Percentiles rank a stretch among this genome's conserved stretches.
phyloP scores from a whole-genome alignment of 2,329 filamentous ascomycete species.

The Alternaria sp. region DNA sequence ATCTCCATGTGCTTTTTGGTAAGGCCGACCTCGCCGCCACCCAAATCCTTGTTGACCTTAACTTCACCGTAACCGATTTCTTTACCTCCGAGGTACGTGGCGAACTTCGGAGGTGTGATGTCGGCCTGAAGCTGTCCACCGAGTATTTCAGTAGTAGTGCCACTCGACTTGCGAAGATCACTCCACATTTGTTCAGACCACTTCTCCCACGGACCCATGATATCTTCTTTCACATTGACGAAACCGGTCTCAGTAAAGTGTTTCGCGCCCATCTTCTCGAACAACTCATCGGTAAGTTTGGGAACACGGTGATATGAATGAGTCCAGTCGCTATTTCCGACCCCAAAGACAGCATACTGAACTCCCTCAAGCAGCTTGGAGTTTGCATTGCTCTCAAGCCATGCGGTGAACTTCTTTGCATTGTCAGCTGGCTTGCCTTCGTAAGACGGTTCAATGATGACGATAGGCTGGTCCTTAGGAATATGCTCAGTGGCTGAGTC shows the following conservation, averaged over 20 bases:
- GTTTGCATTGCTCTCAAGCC: conserved; percentile 66
- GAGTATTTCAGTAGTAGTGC: conserved; percentile 11
- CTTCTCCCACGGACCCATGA: conserved; percentile 14
- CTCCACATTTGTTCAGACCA: conserved; percentile 16
- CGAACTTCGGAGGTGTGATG: conserved; percentile 12
- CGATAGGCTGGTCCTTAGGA: conserved; percentile 67
- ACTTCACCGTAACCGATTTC: conserved; percentile 24
- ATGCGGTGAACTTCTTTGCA: conserved; percentile 72
- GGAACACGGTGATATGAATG: conserved; percentile 74
- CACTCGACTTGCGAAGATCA: conserved; percentile 10
- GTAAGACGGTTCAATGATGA: conserved; percentile 76
- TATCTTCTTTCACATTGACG: conserved; percentile 16
- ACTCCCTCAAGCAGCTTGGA: conserved; percentile 61
- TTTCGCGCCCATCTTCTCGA: conserved; percentile 62
- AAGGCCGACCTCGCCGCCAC: conserved; percentile 12
- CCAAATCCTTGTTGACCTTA: conserved; percentile 33
- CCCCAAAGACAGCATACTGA: conserved; percentile 75
- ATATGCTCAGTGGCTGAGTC: conserved; percentile 70
- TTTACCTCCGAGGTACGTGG: conserved; percentile 15
- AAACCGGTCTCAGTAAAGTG: conserved; percentile 18
- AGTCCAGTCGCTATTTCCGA: conserved; percentile 67
- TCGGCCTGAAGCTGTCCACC: conserved; percentile 6
- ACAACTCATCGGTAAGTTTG: conserved; percentile 65
- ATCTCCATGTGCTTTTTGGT: conserved; percentile 27
- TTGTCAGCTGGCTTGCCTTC: conserved; percentile 80